Base-by-base conservation (phyloP, 768 basidiomycete genomes). In the Cystobasidium ongulense region DNA sequence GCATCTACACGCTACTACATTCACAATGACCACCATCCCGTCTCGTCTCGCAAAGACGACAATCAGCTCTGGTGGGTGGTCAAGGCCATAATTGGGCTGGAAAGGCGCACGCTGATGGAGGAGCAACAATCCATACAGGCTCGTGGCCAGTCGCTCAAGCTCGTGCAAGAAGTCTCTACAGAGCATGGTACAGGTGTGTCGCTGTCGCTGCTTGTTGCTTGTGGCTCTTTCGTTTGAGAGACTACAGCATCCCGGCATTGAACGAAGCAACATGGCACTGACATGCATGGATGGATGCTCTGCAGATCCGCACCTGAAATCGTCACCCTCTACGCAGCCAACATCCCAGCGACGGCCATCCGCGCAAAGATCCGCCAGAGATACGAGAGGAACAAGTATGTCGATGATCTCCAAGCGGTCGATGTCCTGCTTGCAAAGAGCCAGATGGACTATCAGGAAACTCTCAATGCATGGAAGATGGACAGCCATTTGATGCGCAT, bases 131-230 rank as follows among this genome's bases (percentile, higher is more conserved):
- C 1, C 46, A n/a, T 31, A 63, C 65, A 74, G 63, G 70, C 0
- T 78, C 81, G 8, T 78, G 80, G 74, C 81, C 83, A n/a, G 87
- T 90, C 61, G 88, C 90, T 5, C 86, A 89, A 35, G 82, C 82
- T 25, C 85, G 90, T 38, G 87, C 86, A 11, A 82, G 92, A 23
- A 84, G 88, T 57, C 85, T 96, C 15, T 99, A 98, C 84, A 85
- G 94, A 73, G 88, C 88, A 80, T 99, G 95, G 95, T 89, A 93
- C 80, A 89, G 96, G 75, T 85, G 88, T 57, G 95, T 96, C 46
- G 62, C 36, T 11, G 21, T 54, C 15, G 25, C 8, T 23, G 11
- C 29, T 10, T 29, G 11, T 13, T 15, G 46, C 46, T 3, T n/a
- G n/a, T n/a, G n/a, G n/a, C n/a, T n/a, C n/a, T n/a, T n/a, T n/a